These are phyloP conservation scores for Keithomyces neogunnii DNA, from an alignment of 2,329 filamentous ascomycete species.

Conservation along the genomic window DNA sequence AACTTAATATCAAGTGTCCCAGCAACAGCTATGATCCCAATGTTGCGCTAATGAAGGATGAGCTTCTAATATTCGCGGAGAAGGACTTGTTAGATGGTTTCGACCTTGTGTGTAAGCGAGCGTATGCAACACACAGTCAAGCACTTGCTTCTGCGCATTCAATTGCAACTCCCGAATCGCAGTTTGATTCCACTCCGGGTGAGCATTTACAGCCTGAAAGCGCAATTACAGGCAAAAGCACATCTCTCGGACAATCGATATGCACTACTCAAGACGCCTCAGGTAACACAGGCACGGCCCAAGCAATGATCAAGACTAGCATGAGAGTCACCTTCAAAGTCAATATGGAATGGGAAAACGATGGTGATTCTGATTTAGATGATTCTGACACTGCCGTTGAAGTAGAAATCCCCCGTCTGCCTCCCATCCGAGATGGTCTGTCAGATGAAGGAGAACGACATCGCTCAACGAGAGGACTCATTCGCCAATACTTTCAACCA, in stretches of 20 bases:
- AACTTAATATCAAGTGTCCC: conserved; percentile 55
- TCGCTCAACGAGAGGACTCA: conserved; percentile 12
- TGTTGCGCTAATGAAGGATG: conserved; percentile 62
- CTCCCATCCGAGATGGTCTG: background rate
- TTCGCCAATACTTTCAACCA: conserved; percentile 22
- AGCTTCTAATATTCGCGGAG: conserved; percentile 59
- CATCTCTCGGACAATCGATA: background rate
- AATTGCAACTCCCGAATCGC: background rate
- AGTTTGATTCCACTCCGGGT: background rate
- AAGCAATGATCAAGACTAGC: conserved; percentile 1
- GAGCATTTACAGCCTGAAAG: background rate
- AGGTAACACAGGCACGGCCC: background rate
- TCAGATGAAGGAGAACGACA: background rate
- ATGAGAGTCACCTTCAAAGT: conserved; percentile 23
- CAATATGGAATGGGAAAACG: conserved; percentile 23
- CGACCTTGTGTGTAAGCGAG: conserved; percentile 30
- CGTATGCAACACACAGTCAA: conserved; percentile 22
- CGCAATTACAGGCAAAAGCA: too few species aligned
- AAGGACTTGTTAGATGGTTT: conserved; percentile 35
- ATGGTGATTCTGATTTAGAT: conserved; percentile 21
- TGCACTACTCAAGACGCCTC: background rate
- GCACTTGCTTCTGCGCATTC: background rate
- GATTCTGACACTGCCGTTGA: conserved; percentile 11
- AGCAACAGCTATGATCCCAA: conserved; percentile 61
- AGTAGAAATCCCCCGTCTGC: conserved; percentile 17